Evolutionary conservation across 2,329 filamentous ascomycete species (phyloP).

Genomic region (Xylaria sp.): DNA sequence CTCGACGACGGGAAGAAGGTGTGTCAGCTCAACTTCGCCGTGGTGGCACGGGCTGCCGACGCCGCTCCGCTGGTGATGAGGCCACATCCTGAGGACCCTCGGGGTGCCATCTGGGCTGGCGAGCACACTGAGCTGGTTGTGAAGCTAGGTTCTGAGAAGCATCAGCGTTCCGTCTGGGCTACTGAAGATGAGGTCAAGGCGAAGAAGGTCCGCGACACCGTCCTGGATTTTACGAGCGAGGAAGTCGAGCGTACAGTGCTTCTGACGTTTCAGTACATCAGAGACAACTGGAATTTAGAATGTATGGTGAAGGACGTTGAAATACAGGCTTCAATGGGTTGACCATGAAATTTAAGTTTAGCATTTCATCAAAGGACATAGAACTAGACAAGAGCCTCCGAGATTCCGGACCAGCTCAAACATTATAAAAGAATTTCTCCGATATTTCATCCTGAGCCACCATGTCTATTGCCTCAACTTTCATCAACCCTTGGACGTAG

Average conservation of each 20-base stretch:
- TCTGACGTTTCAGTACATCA: too few species aligned
- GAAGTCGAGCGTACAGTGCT: not conserved
- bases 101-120: not conserved
- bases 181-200: not conserved
- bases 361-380: too few species aligned
- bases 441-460: not conserved
- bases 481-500: constrained; percentile 22
- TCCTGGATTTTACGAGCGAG: not conserved
- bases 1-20: too few species aligned
- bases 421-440: too few species aligned
- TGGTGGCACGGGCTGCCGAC: too few species aligned
- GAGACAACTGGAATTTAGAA: too few species aligned
- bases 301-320: too few species aligned
- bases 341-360: too few species aligned
- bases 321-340: too few species aligned
- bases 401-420: too few species aligned
- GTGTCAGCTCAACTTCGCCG: too few species aligned
- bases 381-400: too few species aligned
- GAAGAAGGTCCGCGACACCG: not conserved
- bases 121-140: not conserved
- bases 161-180: not conserved
- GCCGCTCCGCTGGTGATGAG: not conserved
- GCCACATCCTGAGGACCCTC: not conserved
- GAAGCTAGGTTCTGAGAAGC: not conserved
- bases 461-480: constrained; percentile 8